Evolutionary conservation across 2,329 filamentous ascomycete genomes (phyloP), one percentile per base, ranked within the genome.

Genomic region (Sarocladium kiliense): DNA sequence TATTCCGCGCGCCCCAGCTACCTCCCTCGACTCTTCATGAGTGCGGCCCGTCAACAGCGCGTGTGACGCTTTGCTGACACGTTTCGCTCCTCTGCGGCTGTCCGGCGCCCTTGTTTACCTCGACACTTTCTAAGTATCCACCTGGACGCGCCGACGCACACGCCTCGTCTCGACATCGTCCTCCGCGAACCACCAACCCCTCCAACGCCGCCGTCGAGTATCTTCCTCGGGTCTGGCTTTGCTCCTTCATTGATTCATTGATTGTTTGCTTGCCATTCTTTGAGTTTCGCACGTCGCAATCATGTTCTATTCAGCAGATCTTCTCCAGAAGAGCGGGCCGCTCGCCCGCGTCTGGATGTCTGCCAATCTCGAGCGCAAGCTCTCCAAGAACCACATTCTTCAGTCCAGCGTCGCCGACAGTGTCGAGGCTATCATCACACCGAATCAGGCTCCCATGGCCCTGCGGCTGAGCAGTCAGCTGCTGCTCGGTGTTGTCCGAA

Each of bases 231-330:
- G 16, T 36, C 30, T 19, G 27, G 47, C n/a, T 21, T 51, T 51
- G 14, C n/a, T 34, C 21, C 7, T 16, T 12, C 23, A 49, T 19
- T 23, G 6, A 51, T 34, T 21, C 6, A 21, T 51, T 36, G 47
- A 21, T 21, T 12, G 30, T 36, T n/a, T 47, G 23, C 7, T 30
- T 30, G 7, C 47, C 23, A 3, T 4, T 14, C 11, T 49, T 18
- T 19, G 26, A 10, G 25, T 39, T 42, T 11, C 44, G 47, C 53
- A 36, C 64, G 58, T 58, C 62, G 61, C 56, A 74, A 76, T 68
- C 70, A 99, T 99, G 94, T 99, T 99, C 76, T 97, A 97, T 73
- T 96, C 94, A 54, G 91, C 96, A 78, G 91, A 91, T 55, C 84
- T 99, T 57, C 84, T 99, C 65, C 91, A 92, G 71, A 96, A 96